Base-by-base conservation (phyloP, 495 filamentous ascomycete genomes). In the Penicillium egyptiacum region DNA sequence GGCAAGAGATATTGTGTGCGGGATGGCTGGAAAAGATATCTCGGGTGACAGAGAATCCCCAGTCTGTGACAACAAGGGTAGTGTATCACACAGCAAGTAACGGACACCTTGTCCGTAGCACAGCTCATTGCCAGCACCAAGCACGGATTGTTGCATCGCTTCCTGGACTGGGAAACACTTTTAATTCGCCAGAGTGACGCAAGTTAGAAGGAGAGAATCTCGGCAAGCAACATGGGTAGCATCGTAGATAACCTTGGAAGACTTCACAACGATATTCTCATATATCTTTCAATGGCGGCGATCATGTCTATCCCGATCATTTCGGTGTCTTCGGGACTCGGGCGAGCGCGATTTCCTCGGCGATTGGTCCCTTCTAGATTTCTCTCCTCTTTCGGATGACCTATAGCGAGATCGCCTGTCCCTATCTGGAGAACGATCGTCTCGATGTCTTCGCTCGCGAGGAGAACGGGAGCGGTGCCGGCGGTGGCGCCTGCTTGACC, bases 11-110 rank as follows among this genome's bases (percentile, higher is more conserved):
- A 78, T 44, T 79, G 86, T 58, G 64, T 84, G 4, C 79, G 88
- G 63, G 86, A 88, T 55, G 91, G 90, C 5, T 96, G 90, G 90
- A 91, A 88, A 72, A 76, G 84, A 68, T 96, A 93, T 74, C 72
- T 94, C 44, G 81, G 70, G 50, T 76, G 72, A 78, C 55, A 49
- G 8, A 23, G 8, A 22, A 7, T n/a, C 25, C 31, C 22, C 23
- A 25, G 23, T 20, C n/a, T 16, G 37, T 46, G 25, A 56, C n/a
- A 42, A 19, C 7, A 6, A 20, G 20, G 19, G 10, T 6, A 37
- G 35, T 19, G 14, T 16, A 33, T 23, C 25, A 10, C 20, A 46
- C 30, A 33, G 14, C 19, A 30, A 46, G 16, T 10, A 5, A 12
- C 25, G 11, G 16, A 39, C 9, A 35, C 30, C 11, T 55, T 46